These are phyloP conservation scores for Onygena corvina DNA, from an alignment of 2,329 filamentous ascomycete species.

Conservation along the genomic window DNA sequence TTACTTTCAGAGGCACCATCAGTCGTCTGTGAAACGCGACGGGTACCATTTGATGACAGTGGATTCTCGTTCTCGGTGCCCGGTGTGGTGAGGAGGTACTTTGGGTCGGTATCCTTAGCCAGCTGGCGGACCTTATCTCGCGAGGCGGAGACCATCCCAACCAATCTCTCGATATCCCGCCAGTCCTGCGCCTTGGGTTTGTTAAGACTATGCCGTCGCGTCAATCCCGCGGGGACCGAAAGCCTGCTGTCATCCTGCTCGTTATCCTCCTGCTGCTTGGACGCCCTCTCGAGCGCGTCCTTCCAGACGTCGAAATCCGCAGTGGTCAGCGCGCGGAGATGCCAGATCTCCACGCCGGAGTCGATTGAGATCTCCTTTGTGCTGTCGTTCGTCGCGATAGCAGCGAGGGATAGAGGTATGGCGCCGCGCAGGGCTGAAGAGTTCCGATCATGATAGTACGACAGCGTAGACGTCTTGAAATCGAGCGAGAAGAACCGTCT, in stretches of 20 bases:
- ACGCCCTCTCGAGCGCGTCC: constrained; percentile 69
- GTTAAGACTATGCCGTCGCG: constrained; percentile 21
- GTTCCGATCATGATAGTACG: constrained; percentile 90
- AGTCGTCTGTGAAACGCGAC: constrained; percentile 21
- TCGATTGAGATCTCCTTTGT: constrained; percentile 90
- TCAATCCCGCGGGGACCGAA: constrained; percentile 23
- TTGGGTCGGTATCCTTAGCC: constrained; percentile 69
- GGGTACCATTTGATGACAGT: constrained; percentile 25
- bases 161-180: constrained; percentile 71
- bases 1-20: constrained; percentile 28
- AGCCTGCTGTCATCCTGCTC: constrained; percentile 22
- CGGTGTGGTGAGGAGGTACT: constrained; percentile 35
- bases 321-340: constrained; percentile 68
- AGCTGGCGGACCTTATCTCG: constrained; percentile 77
- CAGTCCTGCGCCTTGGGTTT: constrained; percentile 67
- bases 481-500: constrained; percentile 92
- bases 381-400: constrained; percentile 77
- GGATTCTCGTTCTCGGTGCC: constrained; percentile 10
- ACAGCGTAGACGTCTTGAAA: constrained; percentile 84
- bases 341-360: constrained; percentile 94
- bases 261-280: constrained; percentile 38
- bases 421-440: constrained; percentile 85
- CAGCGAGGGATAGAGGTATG: constrained; percentile 81
- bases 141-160: constrained; percentile 75
- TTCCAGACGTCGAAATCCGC: constrained; percentile 86